phyloP scores from a whole-genome alignment of 192 early-diverging fungal genomes.

The Anaeromyces robustus region DNA sequence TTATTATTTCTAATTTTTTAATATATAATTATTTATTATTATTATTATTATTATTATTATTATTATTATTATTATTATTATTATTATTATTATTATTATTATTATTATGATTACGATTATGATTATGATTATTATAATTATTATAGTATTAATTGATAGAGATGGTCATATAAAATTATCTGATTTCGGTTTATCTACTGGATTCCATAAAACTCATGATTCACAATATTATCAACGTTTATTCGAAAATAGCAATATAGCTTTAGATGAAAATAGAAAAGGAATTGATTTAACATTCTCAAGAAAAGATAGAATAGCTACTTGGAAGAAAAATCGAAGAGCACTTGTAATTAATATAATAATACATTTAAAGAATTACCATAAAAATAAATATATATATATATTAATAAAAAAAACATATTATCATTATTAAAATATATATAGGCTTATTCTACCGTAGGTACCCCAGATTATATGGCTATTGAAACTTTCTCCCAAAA shows the following conservation, averaged over 20 bases:
- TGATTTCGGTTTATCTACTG: slow-evolving; percentile 99
- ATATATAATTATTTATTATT: background rate
- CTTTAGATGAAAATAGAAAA: slow-evolving; percentile 26
- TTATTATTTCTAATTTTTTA: background rate
- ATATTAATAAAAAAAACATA: background rate
- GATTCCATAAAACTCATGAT: slow-evolving; percentile 98
- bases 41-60: background rate
- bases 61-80: slow-evolving; percentile 1
- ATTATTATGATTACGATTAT: too few relatives aligned
- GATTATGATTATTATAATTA: slow-evolving; percentile 76
- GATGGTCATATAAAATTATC: slow-evolving; percentile 98
- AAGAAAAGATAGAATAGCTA: slow-evolving; percentile 86
- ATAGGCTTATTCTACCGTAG: slow-evolving; percentile 90
- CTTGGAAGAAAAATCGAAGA: slow-evolving; percentile 95
- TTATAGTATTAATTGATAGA: slow-evolving; percentile 85
- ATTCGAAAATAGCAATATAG: slow-evolving; percentile 48
- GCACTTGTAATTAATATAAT: slow-evolving; percentile 41
- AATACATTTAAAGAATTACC: too few relatives aligned
- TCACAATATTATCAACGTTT: slow-evolving; percentile 83
- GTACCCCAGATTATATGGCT: slow-evolving; percentile 96
- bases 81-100: slow-evolving; percentile 1
- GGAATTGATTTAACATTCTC: slow-evolving; percentile 86
- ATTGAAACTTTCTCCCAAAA: slow-evolving; percentile 65
- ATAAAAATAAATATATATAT: slow-evolving; percentile 3
- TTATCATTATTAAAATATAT: background rate